phyloP scores from a whole-genome alignment of 2,329 filamentous ascomycete species.

The Xylogone sp. region DNA sequence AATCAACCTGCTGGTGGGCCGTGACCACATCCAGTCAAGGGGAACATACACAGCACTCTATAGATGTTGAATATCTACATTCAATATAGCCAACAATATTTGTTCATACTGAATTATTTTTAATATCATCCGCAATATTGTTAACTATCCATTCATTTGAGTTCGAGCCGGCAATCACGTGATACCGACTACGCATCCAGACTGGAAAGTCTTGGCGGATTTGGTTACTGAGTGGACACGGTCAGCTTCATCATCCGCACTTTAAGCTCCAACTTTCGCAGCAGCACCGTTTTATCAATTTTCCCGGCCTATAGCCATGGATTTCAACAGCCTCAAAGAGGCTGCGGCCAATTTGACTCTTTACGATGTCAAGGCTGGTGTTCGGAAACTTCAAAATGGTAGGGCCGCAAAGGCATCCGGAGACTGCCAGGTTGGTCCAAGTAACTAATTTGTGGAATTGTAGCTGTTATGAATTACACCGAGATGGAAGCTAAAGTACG shows the following conservation, averaged over 20 bases:
- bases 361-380: constrained; percentile 72
- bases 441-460: constrained; percentile 20
- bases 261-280: not conserved
- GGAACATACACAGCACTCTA: too few species aligned
- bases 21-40: not conserved
- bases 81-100: not conserved
- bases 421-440: constrained; percentile 11
- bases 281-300: not conserved
- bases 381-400: constrained; percentile 78
- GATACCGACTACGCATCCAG: not conserved
- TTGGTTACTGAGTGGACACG: not conserved
- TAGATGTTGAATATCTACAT: too few species aligned
- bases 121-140: too few species aligned
- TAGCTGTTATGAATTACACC: constrained; percentile 76
- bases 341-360: constrained; percentile 70
- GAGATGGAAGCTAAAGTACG: constrained; percentile 78
- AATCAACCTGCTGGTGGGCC: not conserved
- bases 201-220: not conserved
- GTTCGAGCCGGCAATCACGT: too few species aligned
- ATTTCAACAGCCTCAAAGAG: constrained; percentile 64
- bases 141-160: too few species aligned
- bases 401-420: constrained; percentile 25
- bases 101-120: too few species aligned
- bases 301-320: constrained; percentile 44
- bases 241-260: not conserved